Base-by-base conservation (phyloP, 2,329 filamentous ascomycete species). In the Calonectria fujianensis region DNA sequence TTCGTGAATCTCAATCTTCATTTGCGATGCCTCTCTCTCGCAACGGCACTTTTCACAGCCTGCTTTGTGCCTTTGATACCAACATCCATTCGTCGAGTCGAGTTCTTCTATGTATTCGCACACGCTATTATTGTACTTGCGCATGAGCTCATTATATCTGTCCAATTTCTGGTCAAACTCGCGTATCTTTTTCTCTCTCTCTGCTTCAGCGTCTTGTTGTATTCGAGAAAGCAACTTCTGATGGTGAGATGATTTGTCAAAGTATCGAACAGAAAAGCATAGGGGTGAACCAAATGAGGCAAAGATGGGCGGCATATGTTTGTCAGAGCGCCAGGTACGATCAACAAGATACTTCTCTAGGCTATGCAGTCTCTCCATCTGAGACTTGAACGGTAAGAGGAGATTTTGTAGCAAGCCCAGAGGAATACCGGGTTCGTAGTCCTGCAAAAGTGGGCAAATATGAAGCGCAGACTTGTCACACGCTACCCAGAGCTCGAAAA, bases 401-500 rank as follows among this genome's bases (percentile, higher is more conserved):
- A 93, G 83, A 2, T 82, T 84, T 24, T 88, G 82, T 3, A 90
- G 84, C 0, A 89, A 67, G 0, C 76, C 48, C 0, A 69, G 8
- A 0, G 86, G 85, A 1, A 93, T 79, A 3, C 86, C 86, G 0
- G 88, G 85, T 9, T 85, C 79, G 74, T 91, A 93, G 0, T 90
- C 80, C 0, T 9, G 13, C 0, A 93, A 77, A 4, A 91, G 73
- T 0, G 85, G 82, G 20, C 85, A 83, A 0, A 82, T 68, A 0
- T 70, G 14, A 0, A 85, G 82, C 0, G 88, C 87, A 3, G 85
- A 83, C 66, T 84, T 88, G 74, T 93, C 91, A 18, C 88, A 86
- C 0, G 89, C 89, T 14, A 90, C 80, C 92, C 92, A 94, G 0
- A 93, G 80, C 70, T 93, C 90, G 3, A 91, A 75, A 0, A 90